Evolutionary conservation across 805 yeast species (phyloP), one percentile per base, ranked within the genome.

Genomic region (Nakazawaea peltata): DNA sequence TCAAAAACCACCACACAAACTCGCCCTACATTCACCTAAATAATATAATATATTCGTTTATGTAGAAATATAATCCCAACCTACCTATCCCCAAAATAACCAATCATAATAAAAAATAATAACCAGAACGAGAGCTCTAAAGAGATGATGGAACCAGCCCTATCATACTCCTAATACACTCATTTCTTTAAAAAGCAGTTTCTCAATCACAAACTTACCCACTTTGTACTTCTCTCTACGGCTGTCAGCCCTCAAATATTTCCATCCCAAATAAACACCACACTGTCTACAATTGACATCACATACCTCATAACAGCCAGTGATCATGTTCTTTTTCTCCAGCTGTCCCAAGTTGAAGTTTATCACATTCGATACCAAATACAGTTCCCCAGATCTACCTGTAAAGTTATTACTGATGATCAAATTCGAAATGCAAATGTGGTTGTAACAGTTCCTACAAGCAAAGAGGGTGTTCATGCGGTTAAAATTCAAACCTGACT

Each of bases 351-450:
- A 34, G 4, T 37, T 34, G 12, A 48, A 39, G 33, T 56, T 52
- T 11, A 49, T 54, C 6, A 73, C 74, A 25, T 57, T 56, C 30
- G 63, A 56, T 42, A 78, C 71, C 28, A 78, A 53, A 42, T 61
- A 66, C 1, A 82, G 85, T 34, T 65, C 65, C 0, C 86, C 85
- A 1, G 70, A 60, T 28, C 60, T 59, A 1, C 84, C 85, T 16
- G 59, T 55, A 47, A 77, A 78, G 32, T 66, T 53, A 34, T 49
- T 54, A 19, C 52, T 46, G 15, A 54, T 48, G n/a, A 56, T 47
- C 32, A 51, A 34, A 30, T 45, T 47, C 12, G 57, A 48, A 6
- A 49, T 40, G 5, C 58, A 46, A 19, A 56, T 38, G 31, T 53
- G 60, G 2, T 57, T 54, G 13, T 48, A 46, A 39, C 61, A 56